Evolutionary conservation across 257 asterid species (phyloP).

Genomic region (Agastache rugosa): DNA sequence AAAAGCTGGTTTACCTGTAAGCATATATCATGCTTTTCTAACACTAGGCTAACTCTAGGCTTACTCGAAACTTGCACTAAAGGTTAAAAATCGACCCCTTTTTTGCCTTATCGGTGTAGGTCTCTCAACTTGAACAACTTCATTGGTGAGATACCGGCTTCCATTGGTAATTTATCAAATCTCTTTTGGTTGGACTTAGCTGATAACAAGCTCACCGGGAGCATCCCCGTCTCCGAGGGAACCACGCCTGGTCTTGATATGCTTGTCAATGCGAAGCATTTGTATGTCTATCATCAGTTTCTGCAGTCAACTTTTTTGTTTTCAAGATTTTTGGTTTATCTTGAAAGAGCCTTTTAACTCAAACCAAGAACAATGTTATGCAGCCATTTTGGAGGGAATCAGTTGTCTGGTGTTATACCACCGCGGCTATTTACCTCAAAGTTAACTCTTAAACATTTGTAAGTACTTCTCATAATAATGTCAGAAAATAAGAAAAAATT

Average conservation of each 20-base stretch:
- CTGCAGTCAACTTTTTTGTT: neutral
- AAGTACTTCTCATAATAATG: slow-evolving; percentile 41
- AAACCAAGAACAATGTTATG: slow-evolving; percentile 25
- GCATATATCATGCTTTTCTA: slow-evolving; percentile 29
- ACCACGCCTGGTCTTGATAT: slow-evolving; percentile 82
- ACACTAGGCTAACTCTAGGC: slow-evolving; percentile 4
- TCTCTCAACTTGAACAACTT: slow-evolving; percentile 77
- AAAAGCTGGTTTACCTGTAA: slow-evolving; percentile 68
- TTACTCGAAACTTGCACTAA: neutral
- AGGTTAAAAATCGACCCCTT: neutral
- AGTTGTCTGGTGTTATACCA: slow-evolving; percentile 78
- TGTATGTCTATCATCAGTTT: slow-evolving; percentile 51
- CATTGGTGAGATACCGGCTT: slow-evolving; percentile 72
- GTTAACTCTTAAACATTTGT: slow-evolving; percentile 77
- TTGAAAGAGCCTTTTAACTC: neutral
- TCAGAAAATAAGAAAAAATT: neutral
- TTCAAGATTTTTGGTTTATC: neutral
- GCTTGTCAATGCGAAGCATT: slow-evolving; percentile 75
- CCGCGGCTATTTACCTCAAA: slow-evolving; percentile 63
- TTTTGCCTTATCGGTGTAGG: neutral
- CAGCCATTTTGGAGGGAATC: slow-evolving; percentile 90
- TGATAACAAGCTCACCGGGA: slow-evolving; percentile 76
- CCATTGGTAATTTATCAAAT: slow-evolving; percentile 57
- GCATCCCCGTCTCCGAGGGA: slow-evolving; percentile 77
- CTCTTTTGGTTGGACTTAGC: slow-evolving; percentile 91